These are phyloP conservation scores for Chiua virens DNA, from an alignment of 768 basidiomycete genomes.

Conservation along the genomic window DNA sequence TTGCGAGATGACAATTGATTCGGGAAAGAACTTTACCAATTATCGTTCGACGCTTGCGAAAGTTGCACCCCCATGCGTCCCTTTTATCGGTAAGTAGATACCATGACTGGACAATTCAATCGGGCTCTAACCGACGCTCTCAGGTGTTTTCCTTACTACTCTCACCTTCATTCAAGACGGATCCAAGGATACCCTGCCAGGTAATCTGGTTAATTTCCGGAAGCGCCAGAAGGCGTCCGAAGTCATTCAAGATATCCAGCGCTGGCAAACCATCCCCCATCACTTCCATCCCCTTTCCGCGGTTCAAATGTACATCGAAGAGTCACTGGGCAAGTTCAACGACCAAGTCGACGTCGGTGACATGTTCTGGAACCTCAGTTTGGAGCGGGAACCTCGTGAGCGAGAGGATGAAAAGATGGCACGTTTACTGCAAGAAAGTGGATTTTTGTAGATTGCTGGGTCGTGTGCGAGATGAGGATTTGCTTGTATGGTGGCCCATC, in stretches of 20 bases:
- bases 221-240: conserved; percentile 96
- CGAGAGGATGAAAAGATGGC: conserved; percentile 98
- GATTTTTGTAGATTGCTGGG: conserved; percentile 58
- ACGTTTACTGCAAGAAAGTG: conserved; percentile 81
- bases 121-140: background rate
- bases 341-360: conserved; percentile 71
- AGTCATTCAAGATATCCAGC: conserved; percentile 94
- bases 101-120: background rate
- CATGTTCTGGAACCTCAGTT: conserved; percentile 80
- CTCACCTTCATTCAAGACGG: conserved; percentile 99
- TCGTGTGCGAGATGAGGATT: background rate
- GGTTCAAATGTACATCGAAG: conserved; percentile 76
- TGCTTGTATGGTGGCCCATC: conserved; percentile 4
- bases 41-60: conserved; percentile 82
- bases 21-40: conserved; percentile 91
- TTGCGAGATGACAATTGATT: conserved; percentile 89
- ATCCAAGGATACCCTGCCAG: conserved; percentile 79
- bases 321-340: conserved; percentile 68
- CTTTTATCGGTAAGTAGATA: conserved; percentile 78
- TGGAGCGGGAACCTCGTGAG: conserved; percentile 90
- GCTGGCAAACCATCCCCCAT: conserved; percentile 91
- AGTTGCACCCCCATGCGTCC: conserved; percentile 91
- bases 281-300: conserved; percentile 70
- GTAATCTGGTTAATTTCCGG: conserved; percentile 87
- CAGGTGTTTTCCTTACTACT: conserved; percentile 94